These are phyloP conservation scores for Globisporangium cylindrosporum DNA, from an alignment of 352 stramenopile genomes.

Conservation along the genomic window DNA sequence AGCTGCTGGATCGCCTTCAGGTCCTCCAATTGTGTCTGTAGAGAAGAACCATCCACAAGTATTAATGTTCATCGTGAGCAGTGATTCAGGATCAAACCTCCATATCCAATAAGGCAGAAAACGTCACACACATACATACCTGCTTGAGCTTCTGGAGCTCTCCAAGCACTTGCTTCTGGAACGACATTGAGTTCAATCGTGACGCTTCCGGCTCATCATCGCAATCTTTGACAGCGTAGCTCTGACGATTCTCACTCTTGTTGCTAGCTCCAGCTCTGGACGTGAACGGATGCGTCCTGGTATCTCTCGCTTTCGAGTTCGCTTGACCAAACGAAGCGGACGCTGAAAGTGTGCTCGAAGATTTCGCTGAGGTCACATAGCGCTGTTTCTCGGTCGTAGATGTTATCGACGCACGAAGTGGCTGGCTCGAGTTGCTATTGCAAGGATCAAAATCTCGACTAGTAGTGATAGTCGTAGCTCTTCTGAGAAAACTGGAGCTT, in stretches of 20 bases:
- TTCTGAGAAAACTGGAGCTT: not conserved
- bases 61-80: conserved; percentile 1
- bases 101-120: not conserved
- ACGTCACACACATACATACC: conserved; percentile 11
- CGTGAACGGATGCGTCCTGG: not conserved
- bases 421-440: not conserved
- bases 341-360: not conserved
- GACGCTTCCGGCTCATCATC: not conserved
- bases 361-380: not conserved
- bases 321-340: not conserved
- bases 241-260: not conserved
- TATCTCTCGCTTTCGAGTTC: not conserved
- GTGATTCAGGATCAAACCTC: too few relatives aligned
- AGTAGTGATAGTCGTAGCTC: not conserved
- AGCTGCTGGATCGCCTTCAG: conserved; percentile 33
- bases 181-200: conserved; percentile 24
- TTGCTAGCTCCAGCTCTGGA: not conserved
- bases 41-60: not conserved
- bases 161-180: conserved; percentile 42
- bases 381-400: not conserved
- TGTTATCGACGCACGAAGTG: not conserved
- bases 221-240: not conserved
- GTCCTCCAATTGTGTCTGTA: conserved; percentile 37
- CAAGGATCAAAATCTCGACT: not conserved
- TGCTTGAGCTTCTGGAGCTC: conserved; percentile 56